Conservation (phyloP, 2,329 filamentous ascomycete species). For the Fusarium irregulare region DNA sequence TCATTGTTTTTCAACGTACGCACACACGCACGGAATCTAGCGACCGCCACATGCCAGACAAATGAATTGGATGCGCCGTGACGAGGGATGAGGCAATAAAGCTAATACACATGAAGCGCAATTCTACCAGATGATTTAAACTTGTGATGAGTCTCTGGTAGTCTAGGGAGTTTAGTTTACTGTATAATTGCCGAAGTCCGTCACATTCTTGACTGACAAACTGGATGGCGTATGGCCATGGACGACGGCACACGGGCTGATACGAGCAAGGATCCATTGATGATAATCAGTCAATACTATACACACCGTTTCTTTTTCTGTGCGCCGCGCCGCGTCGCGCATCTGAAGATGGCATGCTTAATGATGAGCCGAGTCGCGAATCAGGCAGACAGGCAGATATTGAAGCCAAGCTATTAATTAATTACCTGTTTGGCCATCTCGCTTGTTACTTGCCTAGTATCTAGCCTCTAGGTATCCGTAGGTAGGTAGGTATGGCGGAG, state of each 20-base stretch:
- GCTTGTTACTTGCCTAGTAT: slow-evolving; percentile 27
- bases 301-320: slow-evolving; percentile 44
- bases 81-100: slow-evolving; percentile 34
- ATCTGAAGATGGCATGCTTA: slow-evolving; percentile 24
- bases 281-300: slow-evolving; percentile 14
- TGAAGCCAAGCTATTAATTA: slow-evolving; percentile 7
- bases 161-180: neutral
- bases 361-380: slow-evolving; percentile 34
- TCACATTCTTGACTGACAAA: slow-evolving; percentile 30
- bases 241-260: slow-evolving; percentile 14
- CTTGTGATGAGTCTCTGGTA: slow-evolving; percentile 1
- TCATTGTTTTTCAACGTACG: slow-evolving; percentile 26
- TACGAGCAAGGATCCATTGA: neutral
- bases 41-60: slow-evolving; percentile 42
- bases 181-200: slow-evolving; percentile 27
- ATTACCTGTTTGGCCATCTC: slow-evolving; percentile 27
- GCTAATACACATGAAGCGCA: slow-evolving; percentile 18
- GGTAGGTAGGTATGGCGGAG: neutral
- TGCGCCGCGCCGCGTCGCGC: slow-evolving; percentile 27
- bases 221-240: neutral
- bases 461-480: slow-evolving; percentile 5
- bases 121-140: slow-evolving; percentile 2
- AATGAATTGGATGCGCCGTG: slow-evolving; percentile 23
- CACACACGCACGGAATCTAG: slow-evolving; percentile 36
- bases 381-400: slow-evolving; percentile 19